Evolutionary conservation across 1,284 basidiomycete genomes (phyloP).

Genomic region (Ustilago shanxiensis): DNA sequence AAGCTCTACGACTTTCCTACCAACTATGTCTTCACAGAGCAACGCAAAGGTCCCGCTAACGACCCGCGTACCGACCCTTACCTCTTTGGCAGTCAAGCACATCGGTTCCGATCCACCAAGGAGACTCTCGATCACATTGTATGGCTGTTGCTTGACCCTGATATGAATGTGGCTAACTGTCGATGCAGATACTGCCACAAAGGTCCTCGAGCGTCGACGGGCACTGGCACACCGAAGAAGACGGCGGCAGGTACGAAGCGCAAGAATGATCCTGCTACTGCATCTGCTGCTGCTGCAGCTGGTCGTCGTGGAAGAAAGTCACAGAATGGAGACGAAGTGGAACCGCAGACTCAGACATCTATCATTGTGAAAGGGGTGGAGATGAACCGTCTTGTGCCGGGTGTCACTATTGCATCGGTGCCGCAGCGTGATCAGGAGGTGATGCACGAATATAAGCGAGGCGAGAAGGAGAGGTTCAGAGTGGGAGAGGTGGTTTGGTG

Average conservation of each 20-base stretch:
- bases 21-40: conserved; percentile 55
- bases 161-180: conserved; percentile 41
- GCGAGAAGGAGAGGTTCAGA: conserved; percentile 53
- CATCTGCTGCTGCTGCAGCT: conserved; percentile 25
- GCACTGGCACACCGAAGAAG: conserved; percentile 19
- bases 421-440: conserved; percentile 45
- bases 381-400: conserved; percentile 44
- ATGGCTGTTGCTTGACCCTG: conserved; percentile 52
- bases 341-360: conserved; percentile 14
- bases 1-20: conserved; percentile 52
- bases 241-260: conserved; percentile 22
- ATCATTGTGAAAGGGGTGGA: conserved; percentile 38
- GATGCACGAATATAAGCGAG: conserved; percentile 34
- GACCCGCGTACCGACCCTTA: conserved; percentile 54
- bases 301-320: conserved; percentile 15
- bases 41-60: conserved; percentile 50
- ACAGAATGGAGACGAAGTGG: conserved; percentile 10
- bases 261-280: conserved; percentile 26
- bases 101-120: conserved; percentile 53
- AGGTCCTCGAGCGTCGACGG: conserved; percentile 15
- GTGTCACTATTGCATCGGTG: conserved; percentile 39
- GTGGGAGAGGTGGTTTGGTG: conserved; percentile 53
- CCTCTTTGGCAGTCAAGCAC: conserved; percentile 47
- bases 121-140: conserved; percentile 49
- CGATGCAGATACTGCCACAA: conserved; percentile 58